Base-by-base conservation (phyloP, 768 basidiomycete genomes). In the Naganishia vishniacii region DNA sequence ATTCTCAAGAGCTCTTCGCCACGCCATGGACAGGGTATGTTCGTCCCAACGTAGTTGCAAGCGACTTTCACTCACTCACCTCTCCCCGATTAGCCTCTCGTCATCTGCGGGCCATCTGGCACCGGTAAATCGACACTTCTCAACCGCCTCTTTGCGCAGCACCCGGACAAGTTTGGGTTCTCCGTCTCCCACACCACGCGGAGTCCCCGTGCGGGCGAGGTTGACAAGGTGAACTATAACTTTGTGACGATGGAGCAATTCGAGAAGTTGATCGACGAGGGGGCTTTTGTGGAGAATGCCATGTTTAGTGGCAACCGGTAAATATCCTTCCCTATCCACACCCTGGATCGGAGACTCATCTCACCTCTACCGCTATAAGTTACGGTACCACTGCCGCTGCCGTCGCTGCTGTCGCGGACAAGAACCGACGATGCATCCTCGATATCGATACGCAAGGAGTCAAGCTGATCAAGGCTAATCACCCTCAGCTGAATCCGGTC, bases 401-500 rank as follows among this genome's bases (percentile, higher is more conserved):
- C 23, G 84, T 98, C 31, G 79, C 81, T 34, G 81, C 82, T 31
- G 86, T 95, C 28, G 81, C 84, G 37, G 77, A 81, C 18, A 80
- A 82, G 3, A 90, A 89, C 16, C 84, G 83, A 66, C 84, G 90
- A 13, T 97, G 94, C 75, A 86, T 98, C 64, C 83, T 98, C 41
- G 94, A 98, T 75, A 98, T 98, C 64, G 94, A 98, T 72, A 86
- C 88, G 11, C 93, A 98, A 90, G 94, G 94, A 53, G 89, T 98
- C 65, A 87, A 85, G 64, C 89, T 93, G 78, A 87, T 97, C 72
- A 95, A 93, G 44, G 59, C 65, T 75, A 80, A 83, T 59, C 90
- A 90, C 29, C 70, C 77, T 1, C 77, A 83, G 60, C 80, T 97
- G 37, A 83, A 89, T 73, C 89, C 93, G 16, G 82, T 95, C 67